Evolutionary conservation across 805 yeast genomes (phyloP).

Genomic region (Saturnispora diversa): DNA sequence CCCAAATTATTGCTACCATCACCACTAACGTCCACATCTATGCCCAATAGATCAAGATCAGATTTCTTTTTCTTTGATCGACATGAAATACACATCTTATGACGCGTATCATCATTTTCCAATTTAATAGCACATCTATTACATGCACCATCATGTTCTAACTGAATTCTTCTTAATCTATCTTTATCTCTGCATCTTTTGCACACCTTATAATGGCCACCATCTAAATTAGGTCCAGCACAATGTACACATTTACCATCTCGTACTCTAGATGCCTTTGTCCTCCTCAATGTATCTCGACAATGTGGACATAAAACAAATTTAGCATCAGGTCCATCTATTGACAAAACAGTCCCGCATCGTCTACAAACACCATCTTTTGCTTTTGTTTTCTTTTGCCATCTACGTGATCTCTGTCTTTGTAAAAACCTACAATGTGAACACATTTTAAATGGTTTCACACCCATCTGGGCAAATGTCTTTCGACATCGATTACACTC

Average conservation of each 20-base stretch:
- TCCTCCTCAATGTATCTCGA: conserved; percentile 43
- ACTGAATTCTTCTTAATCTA: conserved; percentile 44
- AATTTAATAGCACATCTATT: conserved; percentile 52
- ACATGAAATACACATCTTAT: conserved; percentile 50
- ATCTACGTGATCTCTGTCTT: conserved; percentile 51
- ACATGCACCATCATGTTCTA: conserved; percentile 53
- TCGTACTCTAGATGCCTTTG: conserved; percentile 52
- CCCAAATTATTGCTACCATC: background rate
- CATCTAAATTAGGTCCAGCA: conserved; percentile 44
- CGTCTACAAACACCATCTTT: conserved; percentile 58
- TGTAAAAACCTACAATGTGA: conserved; percentile 59
- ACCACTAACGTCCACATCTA: background rate
- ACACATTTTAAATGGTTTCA: conserved; percentile 48
- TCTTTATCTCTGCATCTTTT: conserved; percentile 56
- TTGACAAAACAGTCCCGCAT: conserved; percentile 50
- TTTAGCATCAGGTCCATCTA: conserved; percentile 32
- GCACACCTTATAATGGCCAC: conserved; percentile 53
- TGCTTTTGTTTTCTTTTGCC: conserved; percentile 55
- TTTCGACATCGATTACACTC: conserved; percentile 54
- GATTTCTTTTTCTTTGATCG: conserved; percentile 27
- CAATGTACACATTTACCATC: conserved; percentile 65
- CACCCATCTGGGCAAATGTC: conserved; percentile 39
- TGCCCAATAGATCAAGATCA: background rate
- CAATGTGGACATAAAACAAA: conserved; percentile 57
- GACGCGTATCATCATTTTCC: conserved; percentile 40